Evolutionary conservation across 1,284 basidiomycete species (phyloP).

Genomic region (Trametes sp.): DNA sequence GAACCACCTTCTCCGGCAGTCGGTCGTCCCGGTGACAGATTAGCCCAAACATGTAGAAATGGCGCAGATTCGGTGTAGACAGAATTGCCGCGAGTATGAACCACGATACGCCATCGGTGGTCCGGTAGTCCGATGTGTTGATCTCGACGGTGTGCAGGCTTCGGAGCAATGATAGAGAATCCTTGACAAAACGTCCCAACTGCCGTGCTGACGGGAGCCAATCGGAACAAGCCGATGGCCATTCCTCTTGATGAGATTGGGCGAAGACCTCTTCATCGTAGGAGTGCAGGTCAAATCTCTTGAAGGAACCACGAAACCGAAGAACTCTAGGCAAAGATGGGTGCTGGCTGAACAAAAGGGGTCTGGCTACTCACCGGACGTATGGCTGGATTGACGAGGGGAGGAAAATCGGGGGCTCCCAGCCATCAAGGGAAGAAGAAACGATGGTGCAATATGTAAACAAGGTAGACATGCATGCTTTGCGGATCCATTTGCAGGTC

Average conservation of each 20-base stretch:
- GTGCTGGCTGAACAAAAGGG: too few relatives aligned
- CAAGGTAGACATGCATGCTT: neutral
- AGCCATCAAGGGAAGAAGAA: neutral
- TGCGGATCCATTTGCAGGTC: constrained; percentile 1
- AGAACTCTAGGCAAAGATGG: neutral
- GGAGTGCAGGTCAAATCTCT: neutral
- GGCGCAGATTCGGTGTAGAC: neutral
- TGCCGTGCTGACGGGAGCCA: too few relatives aligned
- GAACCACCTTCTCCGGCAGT: neutral
- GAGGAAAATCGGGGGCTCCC: neutral
- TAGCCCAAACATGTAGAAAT: neutral
- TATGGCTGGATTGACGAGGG: constrained; percentile 1
- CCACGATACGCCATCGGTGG: neutral
- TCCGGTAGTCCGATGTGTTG: too few relatives aligned
- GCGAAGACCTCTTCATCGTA: neutral
- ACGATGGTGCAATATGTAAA: neutral
- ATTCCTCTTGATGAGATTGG: neutral
- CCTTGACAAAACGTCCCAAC: neutral
- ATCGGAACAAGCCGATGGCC: too few relatives aligned
- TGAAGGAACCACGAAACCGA: too few relatives aligned
- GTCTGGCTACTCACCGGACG: constrained; percentile 4
- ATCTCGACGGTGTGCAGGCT: neutral
- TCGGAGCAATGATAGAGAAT: neutral
- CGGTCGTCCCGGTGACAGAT: neutral
- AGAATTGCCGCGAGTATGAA: constrained; percentile 1